A percentile compares a stretch with the other conserved stretches of the same genome.
phyloP scores from a whole-genome alignment of 495 filamentous ascomycete species.

The Poronia punctata region DNA sequence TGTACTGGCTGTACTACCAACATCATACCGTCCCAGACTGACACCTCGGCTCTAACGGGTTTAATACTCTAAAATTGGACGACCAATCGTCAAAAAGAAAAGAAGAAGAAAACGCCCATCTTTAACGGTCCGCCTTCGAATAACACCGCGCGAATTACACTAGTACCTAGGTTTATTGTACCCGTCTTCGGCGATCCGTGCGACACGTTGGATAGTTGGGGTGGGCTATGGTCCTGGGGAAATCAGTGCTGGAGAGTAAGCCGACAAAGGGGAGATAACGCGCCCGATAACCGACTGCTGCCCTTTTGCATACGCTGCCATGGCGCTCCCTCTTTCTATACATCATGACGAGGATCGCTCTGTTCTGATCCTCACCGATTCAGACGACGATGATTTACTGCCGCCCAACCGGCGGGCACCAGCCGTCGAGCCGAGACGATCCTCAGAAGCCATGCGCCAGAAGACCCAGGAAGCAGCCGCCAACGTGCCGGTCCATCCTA shows the following conservation, averaged over 20 bases:
- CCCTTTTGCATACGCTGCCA: slow-evolving; percentile 12
- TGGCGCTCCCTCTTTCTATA: slow-evolving; percentile 24
- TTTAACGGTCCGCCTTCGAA: too few species aligned
- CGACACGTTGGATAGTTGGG: too few species aligned
- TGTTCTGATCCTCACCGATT: slow-evolving; percentile 24
- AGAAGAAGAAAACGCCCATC: too few species aligned
- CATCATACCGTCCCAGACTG: too few species aligned
- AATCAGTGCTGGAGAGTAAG: too few species aligned
- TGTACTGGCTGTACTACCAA: not conserved
- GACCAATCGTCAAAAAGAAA: too few species aligned
- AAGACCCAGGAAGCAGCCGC: slow-evolving; percentile 23
- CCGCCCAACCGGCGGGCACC: slow-evolving; percentile 13
- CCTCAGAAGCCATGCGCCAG: slow-evolving; percentile 18
- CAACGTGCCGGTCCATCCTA: slow-evolving; percentile 61
- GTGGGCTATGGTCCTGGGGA: too few species aligned
- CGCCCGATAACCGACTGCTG: slow-evolving; percentile 4
- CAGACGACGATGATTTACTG: slow-evolving; percentile 25
- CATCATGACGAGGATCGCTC: slow-evolving; percentile 27
- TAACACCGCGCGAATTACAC: too few species aligned
- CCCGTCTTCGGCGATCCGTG: too few species aligned
- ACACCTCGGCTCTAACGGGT: too few species aligned
- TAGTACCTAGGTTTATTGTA: too few species aligned
- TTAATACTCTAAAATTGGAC: too few species aligned
- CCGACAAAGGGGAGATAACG: not conserved
- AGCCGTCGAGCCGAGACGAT: slow-evolving; percentile 6